These are phyloP conservation scores for Ogataea neopini DNA, from an alignment of 805 yeast species.

Conservation along the genomic window DNA sequence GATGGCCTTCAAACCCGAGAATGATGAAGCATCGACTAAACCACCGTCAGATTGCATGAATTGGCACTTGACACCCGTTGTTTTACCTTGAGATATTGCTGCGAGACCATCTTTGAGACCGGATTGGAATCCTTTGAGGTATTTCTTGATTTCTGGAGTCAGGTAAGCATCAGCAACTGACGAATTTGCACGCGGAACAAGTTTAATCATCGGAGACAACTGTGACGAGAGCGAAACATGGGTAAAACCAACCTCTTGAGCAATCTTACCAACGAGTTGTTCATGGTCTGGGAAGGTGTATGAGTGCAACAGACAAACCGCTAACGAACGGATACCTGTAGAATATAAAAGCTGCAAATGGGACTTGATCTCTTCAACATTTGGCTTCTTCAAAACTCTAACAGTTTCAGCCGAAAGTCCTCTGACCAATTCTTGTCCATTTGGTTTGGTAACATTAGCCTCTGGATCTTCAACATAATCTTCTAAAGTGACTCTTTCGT, in stretches of 20 bases:
- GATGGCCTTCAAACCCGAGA: conserved; percentile 86
- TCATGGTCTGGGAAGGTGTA: conserved; percentile 77
- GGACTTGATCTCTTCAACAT: conserved; percentile 42
- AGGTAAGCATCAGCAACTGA: conserved; percentile 81
- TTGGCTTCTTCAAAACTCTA: conserved; percentile 54
- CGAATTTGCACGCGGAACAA: conserved; percentile 73
- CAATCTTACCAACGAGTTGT: conserved; percentile 54
- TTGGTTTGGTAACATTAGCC: conserved; percentile 25
- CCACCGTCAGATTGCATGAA: conserved; percentile 99
- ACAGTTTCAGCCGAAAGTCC: conserved; percentile 74
- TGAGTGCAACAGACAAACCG: conserved; percentile 70
- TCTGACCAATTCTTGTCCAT: conserved; percentile 40
- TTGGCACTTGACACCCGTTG: conserved; percentile 55
- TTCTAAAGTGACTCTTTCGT: conserved; percentile 86
- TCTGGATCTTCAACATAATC: conserved; percentile 76
- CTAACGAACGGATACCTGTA: conserved; percentile 66
- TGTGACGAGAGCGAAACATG: conserved; percentile 69
- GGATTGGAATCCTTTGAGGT: conserved; percentile 57
- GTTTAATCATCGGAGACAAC: conserved; percentile 77
- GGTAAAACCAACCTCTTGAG: conserved; percentile 63
- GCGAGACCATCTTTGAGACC: conserved; percentile 59
- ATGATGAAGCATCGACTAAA: conserved; percentile 75
- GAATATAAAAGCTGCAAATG: conserved; percentile 47
- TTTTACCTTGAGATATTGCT: conserved; percentile 33
- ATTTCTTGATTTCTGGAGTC: conserved; percentile 73